phyloP scores from a whole-genome alignment of 768 basidiomycete species.

The Tubosaeta sp. region DNA sequence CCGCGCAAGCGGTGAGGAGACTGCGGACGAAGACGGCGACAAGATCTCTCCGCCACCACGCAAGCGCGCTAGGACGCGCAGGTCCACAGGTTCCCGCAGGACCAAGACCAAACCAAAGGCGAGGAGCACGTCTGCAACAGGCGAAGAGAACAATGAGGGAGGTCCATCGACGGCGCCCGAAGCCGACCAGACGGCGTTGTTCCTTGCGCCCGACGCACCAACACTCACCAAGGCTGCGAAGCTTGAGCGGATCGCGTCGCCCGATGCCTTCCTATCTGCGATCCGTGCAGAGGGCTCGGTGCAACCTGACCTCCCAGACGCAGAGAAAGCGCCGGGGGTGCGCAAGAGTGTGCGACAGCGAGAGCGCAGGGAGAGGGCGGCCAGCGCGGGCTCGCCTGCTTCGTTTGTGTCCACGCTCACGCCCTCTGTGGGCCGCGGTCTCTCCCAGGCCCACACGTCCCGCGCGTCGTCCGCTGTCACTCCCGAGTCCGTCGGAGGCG shows the following conservation, averaged over 20 bases:
- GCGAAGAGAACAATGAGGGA: slow-evolving; percentile 5
- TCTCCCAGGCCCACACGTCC: slow-evolving; percentile 23
- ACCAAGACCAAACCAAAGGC: slow-evolving; percentile 4
- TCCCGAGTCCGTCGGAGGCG: slow-evolving; percentile 25
- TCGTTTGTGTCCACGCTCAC: slow-evolving; percentile 30
- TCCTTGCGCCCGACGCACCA: slow-evolving; percentile 15
- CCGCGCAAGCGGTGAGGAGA: slow-evolving; percentile 35
- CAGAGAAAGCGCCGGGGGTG: slow-evolving; percentile 18
- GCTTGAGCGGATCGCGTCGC: slow-evolving; percentile 20
- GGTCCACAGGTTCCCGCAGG: slow-evolving; percentile 7
- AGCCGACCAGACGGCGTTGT: slow-evolving; percentile 4
- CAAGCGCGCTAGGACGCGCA: slow-evolving; percentile 29
- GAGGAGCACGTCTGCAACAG: slow-evolving; percentile 1
- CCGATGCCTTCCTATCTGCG: slow-evolving; percentile 6
- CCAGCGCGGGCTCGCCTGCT: slow-evolving; percentile 18
- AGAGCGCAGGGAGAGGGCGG: slow-evolving; percentile 22
- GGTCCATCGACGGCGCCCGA: background rate
- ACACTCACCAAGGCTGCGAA: slow-evolving; percentile 15
- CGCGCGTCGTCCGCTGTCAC: slow-evolving; percentile 20
- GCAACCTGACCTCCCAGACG: slow-evolving; percentile 12
- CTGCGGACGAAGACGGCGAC: slow-evolving; percentile 27
- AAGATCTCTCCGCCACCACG: slow-evolving; percentile 26
- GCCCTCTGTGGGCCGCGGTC: slow-evolving; percentile 19
- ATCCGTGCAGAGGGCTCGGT: slow-evolving; percentile 8
- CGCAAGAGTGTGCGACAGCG: slow-evolving; percentile 31